Conservation (phyloP, 306 rosid genomes). For the Lotus japonicus region DNA sequence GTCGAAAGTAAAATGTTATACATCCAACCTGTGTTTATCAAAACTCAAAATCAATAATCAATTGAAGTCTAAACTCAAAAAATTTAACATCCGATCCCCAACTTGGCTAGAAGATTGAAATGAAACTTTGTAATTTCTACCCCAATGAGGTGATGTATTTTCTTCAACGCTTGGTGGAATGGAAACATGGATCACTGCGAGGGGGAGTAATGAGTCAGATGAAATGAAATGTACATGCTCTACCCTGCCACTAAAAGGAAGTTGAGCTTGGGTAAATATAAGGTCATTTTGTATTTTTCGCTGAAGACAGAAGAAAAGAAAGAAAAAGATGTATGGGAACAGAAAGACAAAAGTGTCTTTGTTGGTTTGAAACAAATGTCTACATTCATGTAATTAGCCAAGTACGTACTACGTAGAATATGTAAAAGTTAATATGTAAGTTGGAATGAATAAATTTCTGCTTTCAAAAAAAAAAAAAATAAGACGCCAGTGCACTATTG, state of each 20-base stretch:
- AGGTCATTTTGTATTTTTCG: constrained; percentile 23
- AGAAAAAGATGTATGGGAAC: constrained; percentile 21
- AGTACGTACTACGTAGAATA: neutral
- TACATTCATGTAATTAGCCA: constrained; percentile 24
- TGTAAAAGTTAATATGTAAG: constrained; percentile 1
- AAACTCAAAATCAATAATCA: too few relatives aligned
- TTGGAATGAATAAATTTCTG: neutral
- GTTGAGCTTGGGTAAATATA: constrained; percentile 12
- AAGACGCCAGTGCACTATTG: too few relatives aligned
- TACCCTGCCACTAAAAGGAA: constrained; percentile 22
- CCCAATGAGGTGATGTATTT: constrained; percentile 71
- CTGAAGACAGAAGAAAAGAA: constrained; percentile 1
- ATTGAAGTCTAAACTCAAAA: too few relatives aligned
- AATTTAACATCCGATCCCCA: too few relatives aligned
- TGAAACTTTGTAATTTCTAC: too few relatives aligned
- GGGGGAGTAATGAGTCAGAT: constrained; percentile 13
- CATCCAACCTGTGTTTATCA: too few relatives aligned
- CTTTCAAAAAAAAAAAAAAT: too few relatives aligned
- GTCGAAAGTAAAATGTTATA: too few relatives aligned
- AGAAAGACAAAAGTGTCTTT: constrained; percentile 23
- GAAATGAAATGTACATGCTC: constrained; percentile 8
- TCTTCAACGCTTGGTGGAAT: constrained; percentile 58
- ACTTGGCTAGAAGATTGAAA: too few relatives aligned
- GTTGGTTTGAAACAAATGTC: neutral
- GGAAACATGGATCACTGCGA: constrained; percentile 42